Percentiles rank a stretch among this genome's conserved stretches.
These are phyloP conservation scores for Candida ficus DNA, from an alignment of 805 yeast genomes.

Conservation along the genomic window DNA sequence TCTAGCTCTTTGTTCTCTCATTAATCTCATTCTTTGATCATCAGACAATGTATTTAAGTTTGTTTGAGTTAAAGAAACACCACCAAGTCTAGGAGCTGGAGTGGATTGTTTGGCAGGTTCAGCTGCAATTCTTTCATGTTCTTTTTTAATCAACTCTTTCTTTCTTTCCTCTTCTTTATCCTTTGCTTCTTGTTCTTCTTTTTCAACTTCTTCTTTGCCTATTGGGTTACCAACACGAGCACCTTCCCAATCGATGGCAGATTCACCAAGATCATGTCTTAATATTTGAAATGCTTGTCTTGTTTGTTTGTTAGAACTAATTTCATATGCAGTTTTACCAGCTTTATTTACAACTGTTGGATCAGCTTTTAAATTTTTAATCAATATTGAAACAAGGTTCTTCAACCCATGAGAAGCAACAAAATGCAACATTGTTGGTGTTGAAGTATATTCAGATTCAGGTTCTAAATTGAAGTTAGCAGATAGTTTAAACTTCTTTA, in stretches of 20 bases:
- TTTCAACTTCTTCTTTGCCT: slow-evolving; percentile 50
- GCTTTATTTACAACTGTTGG: slow-evolving; percentile 50
- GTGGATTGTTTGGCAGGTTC: slow-evolving; percentile 24
- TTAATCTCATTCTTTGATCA: slow-evolving; percentile 68
- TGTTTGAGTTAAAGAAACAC: slow-evolving; percentile 28
- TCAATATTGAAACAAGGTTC: slow-evolving; percentile 58
- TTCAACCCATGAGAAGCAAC: slow-evolving; percentile 64
- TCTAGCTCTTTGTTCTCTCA: slow-evolving; percentile 93
- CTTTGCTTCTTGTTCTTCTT: slow-evolving; percentile 30
- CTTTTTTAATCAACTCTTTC: slow-evolving; percentile 37
- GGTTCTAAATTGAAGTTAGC: slow-evolving; percentile 57
- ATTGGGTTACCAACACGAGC: slow-evolving; percentile 63
- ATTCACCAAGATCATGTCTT: slow-evolving; percentile 65
- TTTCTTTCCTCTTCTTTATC: slow-evolving; percentile 34
- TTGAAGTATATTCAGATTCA: slow-evolving; percentile 37
- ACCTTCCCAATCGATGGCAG: slow-evolving; percentile 59
- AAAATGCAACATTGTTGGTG: slow-evolving; percentile 76
- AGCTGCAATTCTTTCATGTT: slow-evolving; percentile 38
- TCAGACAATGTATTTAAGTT: slow-evolving; percentile 61
- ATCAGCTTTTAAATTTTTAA: slow-evolving; percentile 63
- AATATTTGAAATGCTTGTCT: slow-evolving; percentile 61
- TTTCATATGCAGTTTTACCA: slow-evolving; percentile 67
- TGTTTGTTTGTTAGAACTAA: slow-evolving; percentile 43
- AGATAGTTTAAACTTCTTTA: slow-evolving; percentile 52
- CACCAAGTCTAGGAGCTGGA: slow-evolving; percentile 32